Percentiles rank a stretch among this genome's conserved stretches.
Conservation (phyloP, 495 filamentous ascomycete genomes). For the Hypoxylon lienhwacheense region DNA sequence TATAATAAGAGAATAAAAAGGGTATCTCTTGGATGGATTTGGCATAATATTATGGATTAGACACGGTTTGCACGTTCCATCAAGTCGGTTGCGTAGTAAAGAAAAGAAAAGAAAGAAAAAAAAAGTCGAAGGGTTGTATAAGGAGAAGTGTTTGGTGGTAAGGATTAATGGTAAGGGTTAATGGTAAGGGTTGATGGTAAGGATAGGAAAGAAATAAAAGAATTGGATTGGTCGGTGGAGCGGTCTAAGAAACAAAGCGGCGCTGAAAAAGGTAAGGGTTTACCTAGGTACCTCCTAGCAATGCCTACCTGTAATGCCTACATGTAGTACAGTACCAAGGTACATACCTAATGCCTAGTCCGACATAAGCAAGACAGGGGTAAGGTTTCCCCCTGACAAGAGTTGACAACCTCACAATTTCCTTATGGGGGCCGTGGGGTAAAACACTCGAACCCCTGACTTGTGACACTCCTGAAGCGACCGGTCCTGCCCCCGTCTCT, state of each 20-base stretch:
- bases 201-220: neutral
- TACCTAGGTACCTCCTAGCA: no score
- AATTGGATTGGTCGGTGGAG: slow-evolving; percentile 27
- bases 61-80: slow-evolving; percentile 22
- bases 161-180: slow-evolving; percentile 12
- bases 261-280: neutral
- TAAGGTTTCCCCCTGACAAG: slow-evolving; percentile 8
- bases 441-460: slow-evolving; percentile 47
- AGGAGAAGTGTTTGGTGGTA: slow-evolving; percentile 47
- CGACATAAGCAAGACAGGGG: neutral
- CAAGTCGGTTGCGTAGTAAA: neutral
- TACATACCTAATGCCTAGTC: no score
- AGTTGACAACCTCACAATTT: slow-evolving; percentile 25
- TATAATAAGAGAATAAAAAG: no score
- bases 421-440: slow-evolving; percentile 32
- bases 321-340: no score
- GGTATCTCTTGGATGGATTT: no score
- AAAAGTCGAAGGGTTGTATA: no score
- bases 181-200: slow-evolving; percentile 30
- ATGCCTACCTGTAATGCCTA: no score
- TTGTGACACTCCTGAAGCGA: slow-evolving; percentile 55
- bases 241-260: slow-evolving; percentile 24
- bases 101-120: no score
- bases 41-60: no score
- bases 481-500: slow-evolving; percentile 9